Percentiles rank a stretch among this genome's conserved stretches.
Evolutionary conservation across 163 green algal species (phyloP).

Genomic region (Chlorella variabilis): DNA sequence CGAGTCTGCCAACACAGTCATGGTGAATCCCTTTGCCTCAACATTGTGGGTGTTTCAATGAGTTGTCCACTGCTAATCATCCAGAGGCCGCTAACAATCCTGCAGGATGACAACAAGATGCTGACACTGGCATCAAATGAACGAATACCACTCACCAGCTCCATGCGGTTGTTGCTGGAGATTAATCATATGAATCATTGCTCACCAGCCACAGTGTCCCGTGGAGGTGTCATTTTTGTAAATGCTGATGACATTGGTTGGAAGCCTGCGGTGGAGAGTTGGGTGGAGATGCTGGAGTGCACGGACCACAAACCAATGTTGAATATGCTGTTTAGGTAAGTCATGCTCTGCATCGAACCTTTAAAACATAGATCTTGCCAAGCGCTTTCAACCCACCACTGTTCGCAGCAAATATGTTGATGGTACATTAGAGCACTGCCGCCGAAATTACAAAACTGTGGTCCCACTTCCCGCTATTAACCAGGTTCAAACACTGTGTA

Average conservation of each 20-base stretch:
- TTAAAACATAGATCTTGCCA: no score
- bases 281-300: constrained; percentile 84
- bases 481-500: constrained; percentile 89
- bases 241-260: constrained; percentile 93
- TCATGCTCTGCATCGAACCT: no score
- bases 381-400: no score
- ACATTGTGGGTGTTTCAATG: no score
- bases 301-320: constrained; percentile 80
- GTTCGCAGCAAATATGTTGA: constrained; percentile 81
- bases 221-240: constrained; percentile 92
- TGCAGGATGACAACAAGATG: constrained; percentile 91
- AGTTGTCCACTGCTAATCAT: background rate
- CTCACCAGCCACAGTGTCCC: constrained; percentile 92
- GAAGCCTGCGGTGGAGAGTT: constrained; percentile 85
- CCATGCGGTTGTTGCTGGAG: constrained; percentile 93
- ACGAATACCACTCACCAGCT: constrained; percentile 88
- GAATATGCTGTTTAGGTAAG: constrained; percentile 75
- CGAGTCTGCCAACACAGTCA: constrained; percentile 66
- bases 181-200: constrained; percentile 91
- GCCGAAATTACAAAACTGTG: constrained; percentile 87
- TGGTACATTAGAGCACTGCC: constrained; percentile 84
- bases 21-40: constrained; percentile 3
- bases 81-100: no score
- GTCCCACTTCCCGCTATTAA: constrained; percentile 81
- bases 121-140: constrained; percentile 95